phyloP scores from a whole-genome alignment of 352 stramenopile species.

The Pythium vanterpoolii region DNA sequence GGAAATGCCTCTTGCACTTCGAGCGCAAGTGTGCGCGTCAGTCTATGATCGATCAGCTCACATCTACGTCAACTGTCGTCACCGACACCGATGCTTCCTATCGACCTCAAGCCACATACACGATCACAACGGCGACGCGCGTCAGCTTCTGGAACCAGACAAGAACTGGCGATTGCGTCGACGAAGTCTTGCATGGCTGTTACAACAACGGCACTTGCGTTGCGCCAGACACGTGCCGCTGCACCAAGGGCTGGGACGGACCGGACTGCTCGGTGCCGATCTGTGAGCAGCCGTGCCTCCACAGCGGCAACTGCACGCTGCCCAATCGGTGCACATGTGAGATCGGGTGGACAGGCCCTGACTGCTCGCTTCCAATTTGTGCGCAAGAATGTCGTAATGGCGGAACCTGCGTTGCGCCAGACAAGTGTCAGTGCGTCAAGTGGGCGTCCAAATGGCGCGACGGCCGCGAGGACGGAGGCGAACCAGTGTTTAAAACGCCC shows the following conservation, averaged over 20 bases:
- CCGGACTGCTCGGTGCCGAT: slow-evolving; percentile 75
- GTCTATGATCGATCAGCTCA: slow-evolving; percentile 39
- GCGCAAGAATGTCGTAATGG: slow-evolving; percentile 91
- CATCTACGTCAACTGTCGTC: slow-evolving; percentile 40
- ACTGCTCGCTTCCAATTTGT: slow-evolving; percentile 90
- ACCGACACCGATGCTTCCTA: slow-evolving; percentile 93
- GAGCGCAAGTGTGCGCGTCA: slow-evolving; percentile 39
- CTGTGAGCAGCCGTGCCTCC: slow-evolving; percentile 63
- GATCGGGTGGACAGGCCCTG: slow-evolving; percentile 83
- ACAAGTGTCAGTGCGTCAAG: slow-evolving; percentile 87
- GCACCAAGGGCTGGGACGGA: slow-evolving; percentile 74
- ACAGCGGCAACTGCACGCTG: slow-evolving; percentile 91
- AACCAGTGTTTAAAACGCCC: slow-evolving; percentile 90
- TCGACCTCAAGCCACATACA: slow-evolving; percentile 77
- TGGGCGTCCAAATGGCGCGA: slow-evolving; percentile 91
- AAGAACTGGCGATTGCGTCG: slow-evolving; percentile 77
- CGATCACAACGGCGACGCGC: slow-evolving; percentile 45
- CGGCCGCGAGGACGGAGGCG: slow-evolving; percentile 81
- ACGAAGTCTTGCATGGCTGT: slow-evolving; percentile 92
- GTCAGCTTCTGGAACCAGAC: slow-evolving; percentile 59
- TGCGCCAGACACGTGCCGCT: slow-evolving; percentile 81
- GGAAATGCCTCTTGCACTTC: slow-evolving; percentile 93
- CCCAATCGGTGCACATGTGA: slow-evolving; percentile 91
- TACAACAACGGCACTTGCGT: slow-evolving; percentile 96
- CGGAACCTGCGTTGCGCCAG: slow-evolving; percentile 62